Evolutionary conservation across 2,329 filamentous ascomycete species (phyloP).

Genomic region (Aspergillus puulaauensis): DNA sequence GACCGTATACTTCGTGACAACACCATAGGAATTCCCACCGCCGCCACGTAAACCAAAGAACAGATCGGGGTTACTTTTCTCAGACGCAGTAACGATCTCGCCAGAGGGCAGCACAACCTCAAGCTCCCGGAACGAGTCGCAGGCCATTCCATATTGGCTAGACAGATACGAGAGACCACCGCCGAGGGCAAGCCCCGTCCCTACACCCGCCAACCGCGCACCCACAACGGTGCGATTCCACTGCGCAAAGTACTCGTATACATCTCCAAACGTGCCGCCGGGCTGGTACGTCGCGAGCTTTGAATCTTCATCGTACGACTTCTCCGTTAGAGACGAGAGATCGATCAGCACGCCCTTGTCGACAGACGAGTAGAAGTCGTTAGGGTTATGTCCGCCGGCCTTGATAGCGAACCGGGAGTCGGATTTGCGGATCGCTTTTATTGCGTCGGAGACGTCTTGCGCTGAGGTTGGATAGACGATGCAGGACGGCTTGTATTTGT

Average conservation of each 20-base stretch:
- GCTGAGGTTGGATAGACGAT: slow-evolving; percentile 20
- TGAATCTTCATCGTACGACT: background rate
- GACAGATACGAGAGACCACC: slow-evolving; percentile 10
- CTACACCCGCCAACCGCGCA: slow-evolving; percentile 6
- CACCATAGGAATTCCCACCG: slow-evolving; percentile 60
- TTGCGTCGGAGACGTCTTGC: slow-evolving; percentile 18
- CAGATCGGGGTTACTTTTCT: slow-evolving; percentile 52
- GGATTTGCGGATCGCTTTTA: slow-evolving; percentile 6
- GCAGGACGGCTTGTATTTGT: slow-evolving; percentile 14
- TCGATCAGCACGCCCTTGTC: slow-evolving; percentile 10
- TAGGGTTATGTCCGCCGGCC: slow-evolving; percentile 11
- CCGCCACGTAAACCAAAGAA: slow-evolving; percentile 64
- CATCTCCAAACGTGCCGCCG: slow-evolving; percentile 5
- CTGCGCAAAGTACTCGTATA: slow-evolving; percentile 5
- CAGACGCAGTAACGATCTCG: slow-evolving; percentile 49
- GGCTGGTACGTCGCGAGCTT: slow-evolving; percentile 8
- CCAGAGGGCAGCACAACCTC: slow-evolving; percentile 56
- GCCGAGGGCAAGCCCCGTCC: slow-evolving; percentile 3
- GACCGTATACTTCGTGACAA: slow-evolving; percentile 40
- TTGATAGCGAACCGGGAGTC: slow-evolving; percentile 11
- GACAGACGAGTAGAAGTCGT: slow-evolving; percentile 11
- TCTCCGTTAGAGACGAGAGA: background rate
- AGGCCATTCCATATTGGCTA: slow-evolving; percentile 9
- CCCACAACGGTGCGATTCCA: slow-evolving; percentile 11
- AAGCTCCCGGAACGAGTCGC: slow-evolving; percentile 16